Evolutionary conservation across 371 early-diverging fungal species (phyloP).

Genomic region (Saksenaea vasiformis): DNA sequence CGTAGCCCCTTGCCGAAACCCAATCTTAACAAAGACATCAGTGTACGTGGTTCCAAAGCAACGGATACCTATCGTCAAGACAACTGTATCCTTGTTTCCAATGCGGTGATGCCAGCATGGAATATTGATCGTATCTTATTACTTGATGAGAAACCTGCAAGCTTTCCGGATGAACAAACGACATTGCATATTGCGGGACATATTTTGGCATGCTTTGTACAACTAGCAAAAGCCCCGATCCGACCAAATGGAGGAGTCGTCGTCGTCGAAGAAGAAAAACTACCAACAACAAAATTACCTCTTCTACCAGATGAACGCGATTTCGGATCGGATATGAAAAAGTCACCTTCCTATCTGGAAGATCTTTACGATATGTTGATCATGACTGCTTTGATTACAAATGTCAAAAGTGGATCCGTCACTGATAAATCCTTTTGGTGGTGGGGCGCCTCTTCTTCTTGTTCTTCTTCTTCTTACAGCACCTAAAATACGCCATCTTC

Average conservation of each 20-base stretch:
- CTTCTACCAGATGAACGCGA: slow-evolving; percentile 40
- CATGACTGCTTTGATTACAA: slow-evolving; percentile 33
- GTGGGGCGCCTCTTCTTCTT: slow-evolving; percentile 36
- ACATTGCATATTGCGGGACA: slow-evolving; percentile 27
- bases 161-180: not conserved
- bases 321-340: slow-evolving; percentile 17
- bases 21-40: slow-evolving; percentile 50
- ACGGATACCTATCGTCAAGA: slow-evolving; percentile 52
- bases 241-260: slow-evolving; percentile 4
- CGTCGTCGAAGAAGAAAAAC: slow-evolving; percentile 2
- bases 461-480: slow-evolving; percentile 10
- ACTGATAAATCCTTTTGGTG: slow-evolving; percentile 42
- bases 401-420: slow-evolving; percentile 12
- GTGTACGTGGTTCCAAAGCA: slow-evolving; percentile 47
- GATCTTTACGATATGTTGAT: slow-evolving; percentile 48
- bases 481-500: slow-evolving; percentile 2
- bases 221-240: slow-evolving; percentile 22
- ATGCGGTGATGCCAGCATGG: slow-evolving; percentile 52
- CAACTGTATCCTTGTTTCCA: slow-evolving; percentile 47
- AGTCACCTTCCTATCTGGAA: slow-evolving; percentile 37
- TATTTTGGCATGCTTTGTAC: slow-evolving; percentile 30
- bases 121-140: slow-evolving; percentile 42
- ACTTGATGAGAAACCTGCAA: slow-evolving; percentile 6
- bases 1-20: slow-evolving; percentile 40
- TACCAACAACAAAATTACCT: slow-evolving; percentile 18